These are phyloP conservation scores for Colletotrichum abscissum DNA, from an alignment of 2,329 filamentous ascomycete species.

Conservation along the genomic window DNA sequence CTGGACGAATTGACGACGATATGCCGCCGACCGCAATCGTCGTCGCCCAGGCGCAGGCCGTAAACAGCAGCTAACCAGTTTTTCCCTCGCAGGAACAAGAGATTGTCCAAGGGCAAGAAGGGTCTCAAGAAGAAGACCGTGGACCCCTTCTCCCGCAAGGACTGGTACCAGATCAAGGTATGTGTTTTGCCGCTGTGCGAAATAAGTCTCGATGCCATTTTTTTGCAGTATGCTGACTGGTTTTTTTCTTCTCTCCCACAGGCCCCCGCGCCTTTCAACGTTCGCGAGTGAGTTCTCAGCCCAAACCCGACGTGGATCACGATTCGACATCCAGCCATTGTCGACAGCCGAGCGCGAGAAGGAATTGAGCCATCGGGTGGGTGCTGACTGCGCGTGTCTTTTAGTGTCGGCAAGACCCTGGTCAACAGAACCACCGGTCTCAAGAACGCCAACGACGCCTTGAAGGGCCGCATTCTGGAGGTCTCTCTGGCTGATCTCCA, in stretches of 20 bases:
- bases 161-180: slow-evolving; percentile 98
- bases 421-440: slow-evolving; percentile 99
- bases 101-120: slow-evolving; percentile 99
- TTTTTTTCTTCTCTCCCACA: slow-evolving; percentile 46
- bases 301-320: slow-evolving; percentile 12
- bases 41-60: slow-evolving; percentile 30
- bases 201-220: slow-evolving; percentile 32
- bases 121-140: slow-evolving; percentile 99
- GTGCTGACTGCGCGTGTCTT: slow-evolving; percentile 1
- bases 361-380: neutral
- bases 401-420: slow-evolving; percentile 98
- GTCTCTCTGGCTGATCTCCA: slow-evolving; percentile 98
- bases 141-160: slow-evolving; percentile 98
- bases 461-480: slow-evolving; percentile 99
- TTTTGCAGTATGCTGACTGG: slow-evolving; percentile 36
- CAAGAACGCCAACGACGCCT: slow-evolving; percentile 99
- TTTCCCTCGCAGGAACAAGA: slow-evolving; percentile 84
- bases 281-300: slow-evolving; percentile 84
- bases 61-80: slow-evolving; percentile 38
- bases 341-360: neutral
- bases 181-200: slow-evolving; percentile 39
- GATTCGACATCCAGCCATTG: neutral
- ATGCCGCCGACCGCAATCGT: neutral
- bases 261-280: slow-evolving; percentile 95
- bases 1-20: neutral